A percentile compares a stretch with the other conserved stretches of the same genome.
Conservation (phyloP, 495 filamentous ascomycete species). For the Tuber calosporum region DNA sequence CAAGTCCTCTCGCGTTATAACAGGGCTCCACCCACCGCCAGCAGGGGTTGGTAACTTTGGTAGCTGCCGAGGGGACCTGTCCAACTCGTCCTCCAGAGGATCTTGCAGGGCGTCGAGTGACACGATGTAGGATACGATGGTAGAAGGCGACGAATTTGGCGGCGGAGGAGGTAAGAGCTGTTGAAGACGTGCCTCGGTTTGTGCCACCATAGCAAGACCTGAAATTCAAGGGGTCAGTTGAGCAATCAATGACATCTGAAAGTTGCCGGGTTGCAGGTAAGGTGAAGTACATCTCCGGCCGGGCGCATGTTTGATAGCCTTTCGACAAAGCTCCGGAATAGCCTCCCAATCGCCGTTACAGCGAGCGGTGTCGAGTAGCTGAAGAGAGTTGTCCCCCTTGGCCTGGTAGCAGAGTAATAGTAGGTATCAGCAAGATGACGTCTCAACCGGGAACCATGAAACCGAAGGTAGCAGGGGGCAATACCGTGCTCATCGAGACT, state of each 20-base stretch:
- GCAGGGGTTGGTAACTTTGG: constrained; percentile 35
- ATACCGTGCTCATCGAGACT: constrained; percentile 31
- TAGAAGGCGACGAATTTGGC: constrained; percentile 18
- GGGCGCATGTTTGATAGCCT: constrained; percentile 87
- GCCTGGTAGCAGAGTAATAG: constrained; percentile 41
- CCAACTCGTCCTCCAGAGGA: constrained; percentile 28
- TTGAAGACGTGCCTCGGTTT: constrained; percentile 33
- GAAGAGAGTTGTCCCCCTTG: constrained; percentile 74
- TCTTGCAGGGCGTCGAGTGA: constrained; percentile 35
- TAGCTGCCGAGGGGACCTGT: constrained; percentile 10
- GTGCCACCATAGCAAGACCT: constrained; percentile 36
- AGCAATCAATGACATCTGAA: constrained; percentile 13
- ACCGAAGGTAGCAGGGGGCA: constrained; percentile 4
- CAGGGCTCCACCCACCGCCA: constrained; percentile 30
- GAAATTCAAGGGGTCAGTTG: constrained; percentile 5
- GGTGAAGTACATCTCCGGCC: constrained; percentile 66
- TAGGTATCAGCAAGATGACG: constrained; percentile 27
- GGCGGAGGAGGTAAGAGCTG: constrained; percentile 32
- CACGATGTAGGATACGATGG: constrained; percentile 35
- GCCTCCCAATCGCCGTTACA: constrained; percentile 83
- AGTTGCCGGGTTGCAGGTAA: neutral
- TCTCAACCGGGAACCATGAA: constrained; percentile 6
- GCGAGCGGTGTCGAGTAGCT: constrained; percentile 73
- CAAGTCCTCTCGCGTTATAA: constrained; percentile 33
- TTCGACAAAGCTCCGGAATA: constrained; percentile 80